phyloP scores from a whole-genome alignment of 2,329 filamentous ascomycete genomes.

The Chrysosporium queenslandicum region DNA sequence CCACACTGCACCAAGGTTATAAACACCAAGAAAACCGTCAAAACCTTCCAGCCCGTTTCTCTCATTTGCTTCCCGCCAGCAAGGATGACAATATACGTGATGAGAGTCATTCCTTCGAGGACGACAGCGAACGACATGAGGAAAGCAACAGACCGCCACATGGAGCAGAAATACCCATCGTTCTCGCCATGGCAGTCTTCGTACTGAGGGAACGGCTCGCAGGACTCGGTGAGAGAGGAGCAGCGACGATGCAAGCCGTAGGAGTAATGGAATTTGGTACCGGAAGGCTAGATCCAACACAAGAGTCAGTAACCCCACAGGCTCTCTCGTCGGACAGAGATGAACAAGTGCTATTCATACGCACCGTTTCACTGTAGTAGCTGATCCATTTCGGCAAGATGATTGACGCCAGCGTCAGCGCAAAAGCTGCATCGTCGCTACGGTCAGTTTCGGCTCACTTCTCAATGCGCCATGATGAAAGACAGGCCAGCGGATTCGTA shows the following conservation, averaged over 20 bases:
- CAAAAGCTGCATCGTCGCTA: constrained; percentile 28
- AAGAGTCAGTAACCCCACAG: not conserved
- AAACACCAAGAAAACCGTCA: constrained; percentile 55
- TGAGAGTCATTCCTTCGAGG: constrained; percentile 69
- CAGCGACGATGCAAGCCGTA: constrained; percentile 77
- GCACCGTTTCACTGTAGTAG: constrained; percentile 38
- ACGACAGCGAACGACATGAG: constrained; percentile 75
- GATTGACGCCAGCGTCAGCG: constrained; percentile 39
- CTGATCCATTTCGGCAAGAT: constrained; percentile 41
- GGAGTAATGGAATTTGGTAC: constrained; percentile 48
- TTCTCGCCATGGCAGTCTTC: constrained; percentile 55
- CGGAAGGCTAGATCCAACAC: constrained; percentile 20
- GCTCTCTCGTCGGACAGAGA: not conserved
- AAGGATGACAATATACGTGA: constrained; percentile 68
- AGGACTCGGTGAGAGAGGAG: constrained; percentile 52
- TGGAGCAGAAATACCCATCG: constrained; percentile 69
- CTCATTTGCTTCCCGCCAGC: constrained; percentile 68
- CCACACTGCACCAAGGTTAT: constrained; percentile 61
- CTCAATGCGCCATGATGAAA: too few species aligned
- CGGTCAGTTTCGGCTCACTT: not conserved
- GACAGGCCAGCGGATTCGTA: too few species aligned
- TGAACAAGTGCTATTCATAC: too few species aligned
- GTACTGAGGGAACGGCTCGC: constrained; percentile 52
- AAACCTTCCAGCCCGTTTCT: constrained; percentile 70
- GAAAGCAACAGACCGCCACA: constrained; percentile 85